Evolutionary conservation across 768 basidiomycete species (phyloP).

Genomic region (Cantharellus anzutake): DNA sequence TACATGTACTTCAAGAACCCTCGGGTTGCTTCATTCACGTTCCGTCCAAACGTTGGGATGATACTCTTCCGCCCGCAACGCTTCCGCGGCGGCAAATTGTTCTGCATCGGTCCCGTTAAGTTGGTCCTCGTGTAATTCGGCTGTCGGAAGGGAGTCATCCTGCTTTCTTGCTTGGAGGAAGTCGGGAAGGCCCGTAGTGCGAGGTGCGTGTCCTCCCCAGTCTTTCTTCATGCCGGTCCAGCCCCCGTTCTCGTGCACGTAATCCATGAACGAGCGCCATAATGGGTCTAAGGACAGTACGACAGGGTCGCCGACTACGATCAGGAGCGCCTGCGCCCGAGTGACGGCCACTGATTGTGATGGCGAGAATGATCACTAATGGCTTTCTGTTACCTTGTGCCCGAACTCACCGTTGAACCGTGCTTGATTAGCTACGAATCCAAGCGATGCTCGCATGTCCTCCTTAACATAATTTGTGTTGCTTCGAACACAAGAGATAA

Average conservation of each 20-base stretch:
- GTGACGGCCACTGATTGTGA: conserved; percentile 3
- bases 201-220: conserved; percentile 1
- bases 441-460: not conserved
- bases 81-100: too few relatives aligned
- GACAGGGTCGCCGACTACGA: conserved; percentile 36
- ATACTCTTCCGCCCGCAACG: too few relatives aligned
- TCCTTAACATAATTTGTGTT: conserved; percentile 1
- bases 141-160: too few relatives aligned
- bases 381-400: too few relatives aligned
- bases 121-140: too few relatives aligned
- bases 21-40: too few relatives aligned
- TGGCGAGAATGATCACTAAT: not conserved
- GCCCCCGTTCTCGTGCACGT: conserved; percentile 29
- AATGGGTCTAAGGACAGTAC: conserved; percentile 38
- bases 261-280: conserved; percentile 44
- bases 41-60: too few relatives aligned
- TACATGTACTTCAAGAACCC: too few relatives aligned
- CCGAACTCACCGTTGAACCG: conserved; percentile 7
- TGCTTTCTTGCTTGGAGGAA: too few relatives aligned
- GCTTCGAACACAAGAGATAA: conserved; percentile 9
- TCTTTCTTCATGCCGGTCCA: conserved; percentile 25
- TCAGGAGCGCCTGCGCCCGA: conserved; percentile 5
- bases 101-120: too few relatives aligned
- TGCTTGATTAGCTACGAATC: conserved; percentile 6
- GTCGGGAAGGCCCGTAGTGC: not conserved